phyloP scores from a whole-genome alignment of 441 rosid species.

The Populus hybrid region DNA sequence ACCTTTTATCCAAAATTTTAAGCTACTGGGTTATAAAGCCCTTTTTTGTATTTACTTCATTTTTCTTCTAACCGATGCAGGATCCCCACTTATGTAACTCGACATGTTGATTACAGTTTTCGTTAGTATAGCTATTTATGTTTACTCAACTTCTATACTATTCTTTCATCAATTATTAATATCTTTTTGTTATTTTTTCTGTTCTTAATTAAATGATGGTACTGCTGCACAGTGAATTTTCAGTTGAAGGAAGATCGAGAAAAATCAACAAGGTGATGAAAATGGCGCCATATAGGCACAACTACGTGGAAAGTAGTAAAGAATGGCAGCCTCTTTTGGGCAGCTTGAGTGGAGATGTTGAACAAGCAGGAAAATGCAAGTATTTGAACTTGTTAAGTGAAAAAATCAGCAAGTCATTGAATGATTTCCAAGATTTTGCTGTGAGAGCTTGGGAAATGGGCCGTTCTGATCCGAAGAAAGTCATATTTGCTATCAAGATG shows the following conservation, averaged over 20 bases:
- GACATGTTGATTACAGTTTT: neutral
- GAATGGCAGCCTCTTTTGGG: conserved; percentile 17
- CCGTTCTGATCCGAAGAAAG: conserved; percentile 30
- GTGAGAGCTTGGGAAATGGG: conserved; percentile 31
- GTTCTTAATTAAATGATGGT: neutral
- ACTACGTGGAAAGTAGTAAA: conserved; percentile 3
- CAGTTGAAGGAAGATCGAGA: neutral
- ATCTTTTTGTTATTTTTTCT: too few relatives aligned
- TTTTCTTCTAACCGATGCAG: neutral
- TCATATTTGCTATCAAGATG: conserved; percentile 35
- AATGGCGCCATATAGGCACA: conserved; percentile 8
- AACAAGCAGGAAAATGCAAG: conserved; percentile 4
- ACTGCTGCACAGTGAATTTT: neutral
- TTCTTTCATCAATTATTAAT: neutral
- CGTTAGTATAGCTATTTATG: neutral
- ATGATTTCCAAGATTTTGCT: conserved; percentile 18
- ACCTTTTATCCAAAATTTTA: too few relatives aligned
- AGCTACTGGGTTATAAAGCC: neutral
- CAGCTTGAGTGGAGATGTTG: conserved; percentile 18
- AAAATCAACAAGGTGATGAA: neutral
- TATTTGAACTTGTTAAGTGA: neutral
- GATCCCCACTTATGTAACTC: neutral
- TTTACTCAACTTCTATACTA: neutral
- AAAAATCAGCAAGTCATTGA: conserved; percentile 13
- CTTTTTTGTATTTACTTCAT: neutral